Base-by-base conservation (phyloP, 805 yeast genomes). In the Blastobotrys attinorum region DNA sequence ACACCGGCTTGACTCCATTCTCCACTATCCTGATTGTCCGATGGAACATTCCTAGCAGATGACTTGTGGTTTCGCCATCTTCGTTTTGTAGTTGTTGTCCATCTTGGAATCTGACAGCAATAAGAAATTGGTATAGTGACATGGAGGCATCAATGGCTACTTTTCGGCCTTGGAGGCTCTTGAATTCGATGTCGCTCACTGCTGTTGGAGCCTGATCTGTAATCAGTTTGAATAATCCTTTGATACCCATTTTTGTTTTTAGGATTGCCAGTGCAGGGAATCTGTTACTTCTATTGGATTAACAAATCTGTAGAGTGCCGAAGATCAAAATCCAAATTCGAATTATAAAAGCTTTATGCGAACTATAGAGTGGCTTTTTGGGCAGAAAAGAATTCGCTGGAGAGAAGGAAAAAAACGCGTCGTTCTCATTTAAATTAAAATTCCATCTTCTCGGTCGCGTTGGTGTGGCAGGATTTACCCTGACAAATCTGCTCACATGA, bases 91-190 rank as follows among this genome's bases (percentile, higher is more conserved):
- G 70, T 60, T 88, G 95, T 49, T 79, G 87, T n/a, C 99, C 99
- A 58, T 92, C 97, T 45, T 83, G 88, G 55, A 90, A 97, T 59
- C 99, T 75, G 3, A 92, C 98, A 0, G 97, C 97, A 58, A 92
- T 89, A 39, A 92, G 71, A 58, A 90, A 92, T 64, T 92, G 99
- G 61, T 92, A 92, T 33, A 92, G 71, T 52, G 95, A 87, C 98
- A 92, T 92, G 7, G 97, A 89, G 2, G 64, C 61, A 40, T 39
- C 35, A 47, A 92, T 89, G 47, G 98, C 98, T n/a, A 92, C 95
- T 67, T 92, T 92, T 37, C 97, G 71, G 1, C 98, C 98, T 57
- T 85, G 83, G 38, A 88, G 75, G 13, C 83, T 72, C 64, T 90
- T 90, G 69, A 90, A 81, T 52, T 87, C 96, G 45, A 77, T 75